phyloP scores from a whole-genome alignment of 2,329 filamentous ascomycete species.

The Chrysoporthe puriensis region DNA sequence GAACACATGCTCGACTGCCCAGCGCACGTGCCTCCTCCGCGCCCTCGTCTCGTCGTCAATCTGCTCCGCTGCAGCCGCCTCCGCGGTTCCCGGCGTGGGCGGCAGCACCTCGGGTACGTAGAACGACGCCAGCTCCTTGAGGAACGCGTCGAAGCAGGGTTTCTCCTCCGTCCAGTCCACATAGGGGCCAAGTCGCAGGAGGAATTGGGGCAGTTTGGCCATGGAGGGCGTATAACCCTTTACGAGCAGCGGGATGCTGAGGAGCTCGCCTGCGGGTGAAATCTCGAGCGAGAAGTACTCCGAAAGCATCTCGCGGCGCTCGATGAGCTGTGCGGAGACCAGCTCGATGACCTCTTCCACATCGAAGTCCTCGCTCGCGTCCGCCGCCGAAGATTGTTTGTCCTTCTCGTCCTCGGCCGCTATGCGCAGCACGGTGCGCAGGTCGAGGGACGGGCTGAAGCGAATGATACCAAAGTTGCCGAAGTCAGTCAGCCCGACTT shows the following conservation, averaged over 20 bases:
- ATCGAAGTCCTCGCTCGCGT: conserved; percentile 62
- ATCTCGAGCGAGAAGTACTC: conserved; percentile 94
- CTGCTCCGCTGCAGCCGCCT: conserved; percentile 38
- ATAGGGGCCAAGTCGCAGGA: conserved; percentile 84
- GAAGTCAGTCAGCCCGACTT: conserved; percentile 92
- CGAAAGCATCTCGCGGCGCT: conserved; percentile 79
- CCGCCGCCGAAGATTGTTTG: conserved; percentile 35
- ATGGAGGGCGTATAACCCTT: conserved; percentile 88
- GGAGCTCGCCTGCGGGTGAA: conserved; percentile 74
- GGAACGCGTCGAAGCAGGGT: conserved; percentile 79
- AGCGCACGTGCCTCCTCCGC: conserved; percentile 70
- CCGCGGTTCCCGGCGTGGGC: conserved; percentile 40
- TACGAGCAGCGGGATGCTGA: conserved; percentile 79
- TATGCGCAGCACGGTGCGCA: conserved; percentile 72
- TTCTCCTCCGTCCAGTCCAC: conserved; percentile 88
- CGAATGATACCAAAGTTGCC: conserved; percentile 88
- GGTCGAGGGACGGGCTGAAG: conserved; percentile 74
- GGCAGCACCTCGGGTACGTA: conserved; percentile 89
- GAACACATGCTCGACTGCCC: conserved; percentile 80
- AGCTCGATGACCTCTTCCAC: conserved; percentile 67
- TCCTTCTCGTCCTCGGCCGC: conserved; percentile 73
- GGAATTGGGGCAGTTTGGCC: conserved; percentile 84
- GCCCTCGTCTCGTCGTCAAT: conserved; percentile 57
- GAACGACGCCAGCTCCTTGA: conserved; percentile 86
- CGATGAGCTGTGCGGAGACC: conserved; percentile 71